Conservation (phyloP, 305 asterid species). For the Fraxinus floribunda region DNA sequence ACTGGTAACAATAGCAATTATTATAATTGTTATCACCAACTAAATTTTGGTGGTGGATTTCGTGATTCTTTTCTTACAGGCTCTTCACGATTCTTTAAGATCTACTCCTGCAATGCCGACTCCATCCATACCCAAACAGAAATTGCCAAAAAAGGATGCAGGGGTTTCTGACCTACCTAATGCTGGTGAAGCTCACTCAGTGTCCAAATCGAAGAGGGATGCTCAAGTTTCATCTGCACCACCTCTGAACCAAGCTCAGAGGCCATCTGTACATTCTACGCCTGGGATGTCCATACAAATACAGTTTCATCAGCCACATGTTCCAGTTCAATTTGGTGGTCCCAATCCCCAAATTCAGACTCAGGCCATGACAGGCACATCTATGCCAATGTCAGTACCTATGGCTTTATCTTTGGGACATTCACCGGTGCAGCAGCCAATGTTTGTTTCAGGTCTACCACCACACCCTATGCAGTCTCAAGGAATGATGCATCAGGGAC, state of each 20-base stretch:
- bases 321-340: constrained; percentile 68
- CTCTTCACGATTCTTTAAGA: constrained; percentile 48
- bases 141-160: constrained; percentile 53
- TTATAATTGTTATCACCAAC: constrained; percentile 4
- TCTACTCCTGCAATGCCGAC: constrained; percentile 41
- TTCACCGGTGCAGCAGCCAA: constrained; percentile 57
- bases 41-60: constrained; percentile 3
- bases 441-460: constrained; percentile 70
- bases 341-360: constrained; percentile 66
- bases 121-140: constrained; percentile 61
- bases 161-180: constrained; percentile 43
- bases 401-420: constrained; percentile 62
- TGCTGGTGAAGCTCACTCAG: constrained; percentile 48
- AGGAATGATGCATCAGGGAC: constrained; percentile 82
- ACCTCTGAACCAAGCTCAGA: constrained; percentile 51
- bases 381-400: constrained; percentile 42
- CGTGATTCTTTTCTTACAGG: constrained; percentile 36
- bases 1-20: background rate
- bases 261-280: constrained; percentile 49
- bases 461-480: constrained; percentile 77
- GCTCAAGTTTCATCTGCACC: constrained; percentile 46
- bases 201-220: constrained; percentile 54
- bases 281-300: constrained; percentile 61
- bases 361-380: constrained; percentile 58
- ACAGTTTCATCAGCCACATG: constrained; percentile 56